Conservation (phyloP, 2,329 filamentous ascomycete genomes). For the Scytalidium sp. region DNA sequence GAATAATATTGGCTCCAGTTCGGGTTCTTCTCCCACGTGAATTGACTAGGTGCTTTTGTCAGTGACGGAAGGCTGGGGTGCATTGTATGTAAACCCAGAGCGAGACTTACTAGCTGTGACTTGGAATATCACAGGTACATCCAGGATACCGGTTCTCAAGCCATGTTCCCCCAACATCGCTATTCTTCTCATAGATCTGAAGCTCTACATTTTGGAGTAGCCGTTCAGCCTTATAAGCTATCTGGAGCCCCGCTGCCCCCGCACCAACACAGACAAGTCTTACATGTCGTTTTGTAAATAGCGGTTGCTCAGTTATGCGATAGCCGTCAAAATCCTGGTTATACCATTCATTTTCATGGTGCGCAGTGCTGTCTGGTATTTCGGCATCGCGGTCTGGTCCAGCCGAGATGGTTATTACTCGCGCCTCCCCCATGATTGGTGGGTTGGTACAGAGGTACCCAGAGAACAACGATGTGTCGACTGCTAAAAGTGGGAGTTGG, state of each 20-base stretch:
- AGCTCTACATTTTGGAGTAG: constrained; percentile 20
- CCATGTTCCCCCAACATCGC: constrained; percentile 50
- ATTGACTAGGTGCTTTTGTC: constrained; percentile 3
- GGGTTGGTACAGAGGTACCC: too few relatives aligned
- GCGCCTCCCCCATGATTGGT: constrained; percentile 5
- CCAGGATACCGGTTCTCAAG: constrained; percentile 57
- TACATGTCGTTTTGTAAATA: constrained; percentile 9
- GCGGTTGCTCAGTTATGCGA: constrained; percentile 13
- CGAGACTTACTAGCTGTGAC: constrained; percentile 58
- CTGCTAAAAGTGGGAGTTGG: too few relatives aligned
- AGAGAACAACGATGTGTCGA: too few relatives aligned
- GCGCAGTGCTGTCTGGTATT: constrained; percentile 6
- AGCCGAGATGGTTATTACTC: constrained; percentile 8
- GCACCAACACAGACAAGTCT: constrained; percentile 41
- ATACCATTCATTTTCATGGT: constrained; percentile 17
- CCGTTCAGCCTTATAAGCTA: constrained; percentile 44
- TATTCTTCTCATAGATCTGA: constrained; percentile 48
- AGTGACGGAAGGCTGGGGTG: too few relatives aligned
- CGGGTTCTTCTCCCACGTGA: constrained; percentile 12
- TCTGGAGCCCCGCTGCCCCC: constrained; percentile 42
- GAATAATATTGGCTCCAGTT: constrained; percentile 30
- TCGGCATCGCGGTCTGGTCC: constrained; percentile 6
- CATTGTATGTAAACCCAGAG: constrained; percentile 33
- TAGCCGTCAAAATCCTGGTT: constrained; percentile 17
- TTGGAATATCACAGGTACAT: constrained; percentile 52